These are phyloP conservation scores for Phylloporus sp. DNA, from an alignment of 768 basidiomycete genomes.

Conservation along the genomic window DNA sequence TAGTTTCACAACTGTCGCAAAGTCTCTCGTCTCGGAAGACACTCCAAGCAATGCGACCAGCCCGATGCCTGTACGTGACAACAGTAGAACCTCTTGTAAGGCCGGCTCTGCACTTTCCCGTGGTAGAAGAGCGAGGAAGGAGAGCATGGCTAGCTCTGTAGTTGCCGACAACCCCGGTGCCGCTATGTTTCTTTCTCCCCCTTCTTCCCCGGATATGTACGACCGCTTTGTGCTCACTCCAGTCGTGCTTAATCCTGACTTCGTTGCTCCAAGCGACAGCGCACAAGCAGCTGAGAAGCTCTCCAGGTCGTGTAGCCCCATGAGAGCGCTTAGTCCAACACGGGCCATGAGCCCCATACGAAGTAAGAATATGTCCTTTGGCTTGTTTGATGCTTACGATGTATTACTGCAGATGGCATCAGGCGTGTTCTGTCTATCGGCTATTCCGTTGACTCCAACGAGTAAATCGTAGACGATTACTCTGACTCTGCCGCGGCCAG, in stretches of 20 bases:
- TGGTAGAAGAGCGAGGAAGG: constrained; percentile 17
- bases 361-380: constrained; percentile 4
- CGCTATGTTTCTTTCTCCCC: constrained; percentile 26
- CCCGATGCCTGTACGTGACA: neutral
- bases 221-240: constrained; percentile 1
- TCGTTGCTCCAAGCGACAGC: constrained; percentile 1
- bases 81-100: neutral
- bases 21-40: constrained; percentile 3
- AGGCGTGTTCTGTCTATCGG: constrained; percentile 27
- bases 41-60: neutral
- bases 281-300: neutral
- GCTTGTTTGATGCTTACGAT: constrained; percentile 3
- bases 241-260: neutral
- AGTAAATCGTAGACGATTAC: constrained; percentile 8
- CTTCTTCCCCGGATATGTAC: constrained; percentile 12
- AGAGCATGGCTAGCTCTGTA: constrained; percentile 4
- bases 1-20: constrained; percentile 13
- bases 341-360: constrained; percentile 28
- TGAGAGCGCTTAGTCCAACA: constrained; percentile 31
- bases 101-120: constrained; percentile 5
- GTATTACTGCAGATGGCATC: constrained; percentile 21
- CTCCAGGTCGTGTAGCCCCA: constrained; percentile 9
- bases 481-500: neutral
- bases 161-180: constrained; percentile 8
- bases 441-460: constrained; percentile 2